These are phyloP conservation scores for Trametes cubensis DNA, from an alignment of 768 basidiomycete genomes.

Conservation along the genomic window DNA sequence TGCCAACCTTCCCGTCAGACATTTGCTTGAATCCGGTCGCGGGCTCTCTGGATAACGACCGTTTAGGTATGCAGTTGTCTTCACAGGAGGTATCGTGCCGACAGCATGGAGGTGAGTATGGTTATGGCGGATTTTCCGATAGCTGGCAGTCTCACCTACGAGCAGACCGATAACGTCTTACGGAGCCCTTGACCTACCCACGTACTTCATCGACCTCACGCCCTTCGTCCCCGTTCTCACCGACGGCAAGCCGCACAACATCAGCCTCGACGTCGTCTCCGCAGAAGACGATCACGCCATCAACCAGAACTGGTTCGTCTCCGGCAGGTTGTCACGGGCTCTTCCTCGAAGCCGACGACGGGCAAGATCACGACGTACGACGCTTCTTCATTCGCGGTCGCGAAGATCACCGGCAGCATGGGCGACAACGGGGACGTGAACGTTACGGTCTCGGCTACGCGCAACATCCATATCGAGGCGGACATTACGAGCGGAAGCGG, in stretches of 20 bases:
- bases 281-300: slow-evolving; percentile 65
- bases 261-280: slow-evolving; percentile 74
- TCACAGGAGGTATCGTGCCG: slow-evolving; percentile 76
- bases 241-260: slow-evolving; percentile 66
- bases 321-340: slow-evolving; percentile 73
- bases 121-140: too few relatives aligned
- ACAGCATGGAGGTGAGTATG: slow-evolving; percentile 76
- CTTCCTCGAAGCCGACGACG: slow-evolving; percentile 64
- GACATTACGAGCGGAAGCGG: slow-evolving; percentile 67
- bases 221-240: slow-evolving; percentile 73
- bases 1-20: slow-evolving; percentile 65
- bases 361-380: slow-evolving; percentile 65
- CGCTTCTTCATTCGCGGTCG: slow-evolving; percentile 57
- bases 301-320: slow-evolving; percentile 79
- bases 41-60: too few relatives aligned
- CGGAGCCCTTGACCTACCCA: slow-evolving; percentile 75
- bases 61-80: slow-evolving; percentile 52
- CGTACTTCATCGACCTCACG: slow-evolving; percentile 76
- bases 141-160: too few relatives aligned
- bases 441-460: slow-evolving; percentile 62
- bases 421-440: slow-evolving; percentile 50
- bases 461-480: slow-evolving; percentile 62
- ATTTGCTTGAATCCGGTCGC: too few relatives aligned
- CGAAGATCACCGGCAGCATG: slow-evolving; percentile 49
- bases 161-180: slow-evolving; percentile 77